Evolutionary conservation across 306 rosid genomes (phyloP), one percentile per base, ranked within the genome.

Genomic region (Sindora glabra): DNA sequence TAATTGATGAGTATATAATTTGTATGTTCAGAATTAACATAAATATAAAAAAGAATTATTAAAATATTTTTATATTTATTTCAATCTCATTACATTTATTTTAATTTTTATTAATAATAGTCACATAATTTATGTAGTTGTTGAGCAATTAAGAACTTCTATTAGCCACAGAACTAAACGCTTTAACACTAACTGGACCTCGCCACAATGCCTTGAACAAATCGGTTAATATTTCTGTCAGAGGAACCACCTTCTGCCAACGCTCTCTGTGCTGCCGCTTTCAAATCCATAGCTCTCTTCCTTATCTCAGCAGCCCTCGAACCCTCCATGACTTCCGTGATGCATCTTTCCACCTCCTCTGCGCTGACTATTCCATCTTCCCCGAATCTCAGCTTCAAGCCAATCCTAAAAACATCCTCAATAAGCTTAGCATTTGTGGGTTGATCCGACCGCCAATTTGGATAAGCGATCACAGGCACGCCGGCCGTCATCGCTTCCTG

Each of bases 371-470:
- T 11, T 39, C 83, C 83, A 2, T 74, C 71, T 5, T 48, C 76
- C 9, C 41, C 67, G 21, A 39, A 12, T 7, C 36, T 53, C 53
- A 74, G 36, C 36, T 68, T 77, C 62, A 77, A 73, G 0, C 86
- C 83, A 17, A 52, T 62, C 51, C 37, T 50, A 15, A 81, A 77
- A 16, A 62, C 76, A 59, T 64, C 64, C 0, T 32, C 48, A 3
- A 77, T 15, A 6, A 81, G 67, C 67, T 51, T 77, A 0, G 76
- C 78, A 48, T 81, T 77, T 0, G 68, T 74, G 0, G 78, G 80
- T 11, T 74, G 86, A 46, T 81, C 86, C 1, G 76, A 56, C 83
- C n/a, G n/a, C n/a, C 78, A 67, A 25, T 53, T 54, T 0, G 86
- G 86, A 67, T 58, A 47, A 3, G 62, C 83, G 10, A 81, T 67